Evolutionary conservation across 2,329 filamentous ascomycete species (phyloP).

Genomic region (Aspergillus sp.): DNA sequence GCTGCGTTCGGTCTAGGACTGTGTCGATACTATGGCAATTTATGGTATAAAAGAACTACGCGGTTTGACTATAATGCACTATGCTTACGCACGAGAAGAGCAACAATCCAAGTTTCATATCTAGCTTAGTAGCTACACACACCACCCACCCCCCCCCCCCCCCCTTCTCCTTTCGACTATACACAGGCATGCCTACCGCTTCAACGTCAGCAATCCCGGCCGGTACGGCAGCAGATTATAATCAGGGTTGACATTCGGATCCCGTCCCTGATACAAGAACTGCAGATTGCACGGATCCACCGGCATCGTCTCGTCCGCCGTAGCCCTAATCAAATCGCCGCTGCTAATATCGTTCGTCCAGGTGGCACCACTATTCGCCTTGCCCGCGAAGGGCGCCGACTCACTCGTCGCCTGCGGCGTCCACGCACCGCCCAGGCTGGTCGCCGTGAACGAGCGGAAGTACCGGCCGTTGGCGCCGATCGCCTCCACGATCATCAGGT

Average conservation of each 20-base stretch:
- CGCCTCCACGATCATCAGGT: constrained; percentile 66
- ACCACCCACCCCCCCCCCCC: too few species aligned
- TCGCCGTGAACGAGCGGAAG: constrained; percentile 66
- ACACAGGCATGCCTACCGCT: not conserved
- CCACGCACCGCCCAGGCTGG: constrained; percentile 56
- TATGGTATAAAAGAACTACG: too few species aligned
- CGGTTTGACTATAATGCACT: too few species aligned
- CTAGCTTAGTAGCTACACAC: too few species aligned
- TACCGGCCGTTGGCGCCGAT: constrained; percentile 58
- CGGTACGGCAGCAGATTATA: constrained; percentile 55
- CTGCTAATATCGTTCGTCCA: constrained; percentile 68
- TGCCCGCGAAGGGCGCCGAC: constrained; percentile 60
- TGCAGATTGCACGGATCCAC: constrained; percentile 64
- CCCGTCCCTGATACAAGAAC: constrained; percentile 62
- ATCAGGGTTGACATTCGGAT: constrained; percentile 37
- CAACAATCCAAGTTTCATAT: too few species aligned
- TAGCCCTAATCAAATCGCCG: constrained; percentile 58
- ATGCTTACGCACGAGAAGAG: too few species aligned
- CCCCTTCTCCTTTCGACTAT: too few species aligned
- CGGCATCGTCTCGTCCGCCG: constrained; percentile 60
- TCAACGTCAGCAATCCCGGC: constrained; percentile 38
- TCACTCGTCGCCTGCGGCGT: constrained; percentile 56
- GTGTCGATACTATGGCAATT: too few species aligned
- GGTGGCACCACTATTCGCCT: constrained; percentile 61
- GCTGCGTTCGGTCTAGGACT: too few species aligned